Conservation (phyloP, 139 green algal species). For the Micromonas pusilla region DNA sequence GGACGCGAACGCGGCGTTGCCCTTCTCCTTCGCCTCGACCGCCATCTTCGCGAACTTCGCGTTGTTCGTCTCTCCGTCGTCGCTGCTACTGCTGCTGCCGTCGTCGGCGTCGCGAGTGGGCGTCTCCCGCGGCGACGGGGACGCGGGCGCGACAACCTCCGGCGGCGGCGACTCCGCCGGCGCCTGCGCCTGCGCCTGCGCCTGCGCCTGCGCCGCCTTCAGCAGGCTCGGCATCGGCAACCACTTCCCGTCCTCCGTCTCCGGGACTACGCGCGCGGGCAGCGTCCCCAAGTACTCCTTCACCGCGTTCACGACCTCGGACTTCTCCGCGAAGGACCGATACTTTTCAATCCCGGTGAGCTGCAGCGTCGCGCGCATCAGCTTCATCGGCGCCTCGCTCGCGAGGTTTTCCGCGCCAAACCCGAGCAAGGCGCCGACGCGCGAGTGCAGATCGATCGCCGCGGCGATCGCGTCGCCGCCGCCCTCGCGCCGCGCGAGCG, state of each 20-base stretch:
- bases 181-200: not conserved
- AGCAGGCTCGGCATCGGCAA: not conserved
- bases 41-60: not conserved
- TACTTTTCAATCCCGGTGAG: not conserved
- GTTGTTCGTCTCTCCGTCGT: not conserved
- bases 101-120: not conserved
- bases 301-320: slow-evolving; percentile 14
- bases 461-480: not conserved
- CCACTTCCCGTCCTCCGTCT: too few relatives aligned
- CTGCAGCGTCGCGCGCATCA: slow-evolving; percentile 4
- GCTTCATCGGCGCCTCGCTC: not conserved
- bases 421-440: not conserved
- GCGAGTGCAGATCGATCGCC: not conserved
- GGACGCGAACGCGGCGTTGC: slow-evolving; percentile 41
- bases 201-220: not conserved
- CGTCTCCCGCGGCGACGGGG: not conserved
- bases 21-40: slow-evolving; percentile 25
- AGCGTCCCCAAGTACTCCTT: slow-evolving; percentile 11
- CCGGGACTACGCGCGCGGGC: not conserved
- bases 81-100: not conserved
- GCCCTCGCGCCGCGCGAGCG: not conserved
- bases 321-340: not conserved
- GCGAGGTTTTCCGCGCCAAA: not conserved
- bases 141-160: not conserved
- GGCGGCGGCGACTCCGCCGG: not conserved